phyloP scores from a whole-genome alignment of 169 alveolate species.

The Theileria annulata region DNA sequence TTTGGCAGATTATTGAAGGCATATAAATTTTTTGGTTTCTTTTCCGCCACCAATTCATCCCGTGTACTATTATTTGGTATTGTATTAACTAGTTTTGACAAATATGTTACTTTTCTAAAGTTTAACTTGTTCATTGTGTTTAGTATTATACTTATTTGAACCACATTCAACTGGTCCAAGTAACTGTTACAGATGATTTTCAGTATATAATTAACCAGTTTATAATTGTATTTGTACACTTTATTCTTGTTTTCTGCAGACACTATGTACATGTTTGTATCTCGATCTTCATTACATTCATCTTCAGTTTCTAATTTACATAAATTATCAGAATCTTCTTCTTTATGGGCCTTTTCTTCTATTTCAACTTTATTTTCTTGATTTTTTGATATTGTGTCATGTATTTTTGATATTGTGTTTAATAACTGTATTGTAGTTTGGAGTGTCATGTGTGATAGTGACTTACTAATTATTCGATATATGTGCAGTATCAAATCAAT shows the following conservation, averaged over 20 bases:
- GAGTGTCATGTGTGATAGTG: conserved; percentile 35
- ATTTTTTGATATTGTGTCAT: conserved; percentile 25
- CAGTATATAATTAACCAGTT: neutral
- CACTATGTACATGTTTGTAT: conserved; percentile 24
- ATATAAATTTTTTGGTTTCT: neutral
- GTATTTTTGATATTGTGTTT: conserved; percentile 42
- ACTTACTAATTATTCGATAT: conserved; percentile 27
- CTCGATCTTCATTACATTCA: neutral
- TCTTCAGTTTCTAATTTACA: neutral
- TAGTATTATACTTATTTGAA: conserved; percentile 48
- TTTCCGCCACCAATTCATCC: neutral
- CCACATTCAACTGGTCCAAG: conserved; percentile 35
- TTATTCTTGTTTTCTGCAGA: neutral
- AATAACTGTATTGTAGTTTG: conserved; percentile 48
- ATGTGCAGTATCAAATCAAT: conserved; percentile 34
- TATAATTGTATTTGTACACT: neutral
- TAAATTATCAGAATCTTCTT: neutral
- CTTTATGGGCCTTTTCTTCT: neutral
- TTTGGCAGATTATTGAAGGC: conserved; percentile 22
- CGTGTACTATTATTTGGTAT: neutral
- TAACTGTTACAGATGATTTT: conserved; percentile 26
- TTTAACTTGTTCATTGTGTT: conserved; percentile 34
- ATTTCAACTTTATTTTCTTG: conserved; percentile 12
- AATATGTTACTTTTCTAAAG: conserved; percentile 22
- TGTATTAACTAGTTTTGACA: conserved; percentile 30